Base-by-base conservation (phyloP, 1,284 basidiomycete genomes). In the Fomitopsis schrenkii region DNA sequence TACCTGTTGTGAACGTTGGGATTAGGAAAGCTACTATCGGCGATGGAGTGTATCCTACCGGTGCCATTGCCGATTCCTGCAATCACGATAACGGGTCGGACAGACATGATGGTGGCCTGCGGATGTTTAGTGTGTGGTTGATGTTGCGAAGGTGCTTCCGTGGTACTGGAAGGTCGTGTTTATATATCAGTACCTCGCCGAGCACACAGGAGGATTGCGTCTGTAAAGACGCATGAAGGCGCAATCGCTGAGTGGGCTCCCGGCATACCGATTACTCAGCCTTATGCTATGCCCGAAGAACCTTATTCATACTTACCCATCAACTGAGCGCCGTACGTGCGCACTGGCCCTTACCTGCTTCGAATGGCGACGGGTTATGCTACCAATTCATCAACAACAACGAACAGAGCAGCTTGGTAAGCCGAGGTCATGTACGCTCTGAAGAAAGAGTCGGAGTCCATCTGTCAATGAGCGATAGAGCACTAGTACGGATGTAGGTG, bases 61-160 rank as follows among this genome's bases (percentile, higher is more conserved):
- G 71, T 62, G 22, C 73, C 74, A 55, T 74, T 76, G 53, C 87
- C 88, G 30, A 88, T 70, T 44, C 88, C 87, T 71, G 77, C 75
- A 35, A 85, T 76, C 50, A 85, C 72, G 62, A 83, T 76, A 65
- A 85, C 73, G 15, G 82, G 80, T 36, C 75, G 76, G 58, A 69
- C 53, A 56, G 76, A 70, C 79, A 80, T 80, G 38, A 33, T 60
- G 41, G 44, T 33, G 26, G 26, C 26, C 28, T 30, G 26, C 10
- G 28, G 8, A 33, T 36, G 26, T 15, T 55, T 42, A 19, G 15
- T 26, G 5, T 33, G 40, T 14, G 53, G n/a, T 55, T 17, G 26
- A 22, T 10, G 48, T 15, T 22, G 48, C 30, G 8, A 8, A 33
- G 48, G 48, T 17, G 22, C 6, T 4, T 30, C 4, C 12, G 28